These are phyloP conservation scores for Nigrograna mackinnonii DNA, from an alignment of 2,329 filamentous ascomycete species.

Conservation along the genomic window DNA sequence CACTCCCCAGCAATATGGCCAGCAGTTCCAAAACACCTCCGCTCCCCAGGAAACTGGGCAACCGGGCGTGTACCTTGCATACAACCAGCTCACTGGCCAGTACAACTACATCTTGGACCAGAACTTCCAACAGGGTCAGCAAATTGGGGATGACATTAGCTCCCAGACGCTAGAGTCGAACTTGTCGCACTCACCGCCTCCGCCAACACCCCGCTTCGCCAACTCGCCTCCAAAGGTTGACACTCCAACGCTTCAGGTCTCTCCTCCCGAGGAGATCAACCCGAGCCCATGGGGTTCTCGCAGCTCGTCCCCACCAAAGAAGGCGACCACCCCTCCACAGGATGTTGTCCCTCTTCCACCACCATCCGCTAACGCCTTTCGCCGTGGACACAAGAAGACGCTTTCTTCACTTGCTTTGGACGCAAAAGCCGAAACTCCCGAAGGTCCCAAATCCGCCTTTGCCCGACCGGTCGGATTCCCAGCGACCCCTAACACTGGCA, in stretches of 20 bases:
- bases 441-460: conserved; percentile 73
- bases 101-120: conserved; percentile 80
- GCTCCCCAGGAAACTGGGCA: conserved; percentile 69
- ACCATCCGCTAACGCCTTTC: conserved; percentile 88
- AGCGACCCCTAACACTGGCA: conserved; percentile 77
- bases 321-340: conserved; percentile 70
- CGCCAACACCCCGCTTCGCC: conserved; percentile 44
- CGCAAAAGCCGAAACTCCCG: conserved; percentile 58
- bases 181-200: conserved; percentile 53
- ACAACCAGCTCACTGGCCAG: conserved; percentile 85
- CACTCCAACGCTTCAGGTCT: conserved; percentile 72
- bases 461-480: conserved; percentile 66
- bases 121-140: conserved; percentile 55
- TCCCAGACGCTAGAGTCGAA: conserved; percentile 25
- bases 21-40: conserved; percentile 69
- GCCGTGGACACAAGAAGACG: conserved; percentile 88
- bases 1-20: conserved; percentile 63
- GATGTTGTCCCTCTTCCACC: conserved; percentile 76
- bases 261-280: conserved; percentile 69
- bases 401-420: conserved; percentile 68
- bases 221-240: conserved; percentile 41
- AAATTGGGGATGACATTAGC: conserved; percentile 15
- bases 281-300: conserved; percentile 58
- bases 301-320: conserved; percentile 66
- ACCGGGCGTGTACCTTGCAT: conserved; percentile 79